A percentile compares a stretch with the other conserved stretches of the same genome.
phyloP scores from a whole-genome alignment of 345 rosid genomes.

The Kernera saxatilis region DNA sequence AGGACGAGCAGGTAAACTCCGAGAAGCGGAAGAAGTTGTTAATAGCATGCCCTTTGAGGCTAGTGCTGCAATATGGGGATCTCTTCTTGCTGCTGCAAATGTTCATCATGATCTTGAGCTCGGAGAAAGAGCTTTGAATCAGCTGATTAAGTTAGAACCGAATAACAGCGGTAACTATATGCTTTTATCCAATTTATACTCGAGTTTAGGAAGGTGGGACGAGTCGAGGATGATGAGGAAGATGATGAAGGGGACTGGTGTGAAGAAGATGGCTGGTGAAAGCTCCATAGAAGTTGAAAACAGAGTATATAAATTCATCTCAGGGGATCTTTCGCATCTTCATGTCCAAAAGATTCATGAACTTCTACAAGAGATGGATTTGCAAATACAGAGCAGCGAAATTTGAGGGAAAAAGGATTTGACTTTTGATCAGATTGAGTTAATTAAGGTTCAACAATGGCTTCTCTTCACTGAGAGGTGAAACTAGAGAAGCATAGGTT shows the following conservation, averaged over 20 bases:
- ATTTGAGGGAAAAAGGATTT: not conserved
- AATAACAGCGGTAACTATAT: constrained; percentile 72
- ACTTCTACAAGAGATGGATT: constrained; percentile 34
- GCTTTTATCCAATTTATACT: constrained; percentile 52
- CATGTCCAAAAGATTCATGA: constrained; percentile 35
- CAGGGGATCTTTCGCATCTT: constrained; percentile 49
- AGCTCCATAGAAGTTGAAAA: constrained; percentile 58
- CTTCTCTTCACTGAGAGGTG: not conserved
- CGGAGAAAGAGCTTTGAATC: constrained; percentile 53
- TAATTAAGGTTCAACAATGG: not conserved
- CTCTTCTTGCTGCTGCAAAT: constrained; percentile 66
- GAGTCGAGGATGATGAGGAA: constrained; percentile 54
- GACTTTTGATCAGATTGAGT: not conserved
- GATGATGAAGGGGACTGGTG: constrained; percentile 55
- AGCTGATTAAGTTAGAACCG: constrained; percentile 58
- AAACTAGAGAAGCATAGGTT: not conserved
- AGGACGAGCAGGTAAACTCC: constrained; percentile 58
- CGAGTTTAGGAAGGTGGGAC: constrained; percentile 58
- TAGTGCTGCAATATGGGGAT: constrained; percentile 76
- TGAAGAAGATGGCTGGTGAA: constrained; percentile 53
- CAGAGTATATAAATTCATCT: constrained; percentile 44
- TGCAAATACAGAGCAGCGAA: constrained; percentile 28
- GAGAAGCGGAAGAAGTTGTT: constrained; percentile 47
- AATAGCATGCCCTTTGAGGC: constrained; percentile 58
- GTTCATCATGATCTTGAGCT: constrained; percentile 50